A percentile compares a stretch with the other conserved stretches of the same genome.
phyloP scores from a whole-genome alignment of 371 early-diverging fungal genomes.

The Nematocida ironsii region DNA sequence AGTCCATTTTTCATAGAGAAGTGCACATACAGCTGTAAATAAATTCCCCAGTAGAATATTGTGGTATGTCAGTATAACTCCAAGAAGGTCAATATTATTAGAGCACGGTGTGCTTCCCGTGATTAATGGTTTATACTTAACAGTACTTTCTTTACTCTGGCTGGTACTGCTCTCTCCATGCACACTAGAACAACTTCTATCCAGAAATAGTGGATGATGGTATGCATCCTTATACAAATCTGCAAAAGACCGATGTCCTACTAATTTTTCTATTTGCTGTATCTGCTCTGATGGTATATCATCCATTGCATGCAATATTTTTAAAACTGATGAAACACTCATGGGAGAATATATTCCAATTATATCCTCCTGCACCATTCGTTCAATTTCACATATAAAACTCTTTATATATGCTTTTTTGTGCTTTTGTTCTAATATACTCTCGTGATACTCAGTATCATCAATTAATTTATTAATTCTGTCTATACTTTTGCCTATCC shows the following conservation, averaged over 20 bases:
- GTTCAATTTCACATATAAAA: background rate
- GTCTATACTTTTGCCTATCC: background rate
- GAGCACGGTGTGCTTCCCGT: background rate
- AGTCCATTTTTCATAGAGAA: constrained; percentile 3
- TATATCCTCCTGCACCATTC: background rate
- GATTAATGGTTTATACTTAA: background rate
- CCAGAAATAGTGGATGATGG: background rate
- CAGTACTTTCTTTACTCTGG: background rate
- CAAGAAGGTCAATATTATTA: background rate
- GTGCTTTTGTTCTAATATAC: background rate
- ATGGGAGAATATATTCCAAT: background rate
- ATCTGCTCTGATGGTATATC: background rate
- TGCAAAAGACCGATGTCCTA: background rate
- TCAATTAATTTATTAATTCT: background rate
- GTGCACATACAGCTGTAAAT: background rate
- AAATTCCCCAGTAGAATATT: constrained; percentile 6
- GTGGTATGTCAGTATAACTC: background rate
- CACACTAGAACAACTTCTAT: background rate
- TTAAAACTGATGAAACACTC: background rate
- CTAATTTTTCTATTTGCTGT: background rate
- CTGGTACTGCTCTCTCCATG: background rate
- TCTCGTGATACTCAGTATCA: background rate
- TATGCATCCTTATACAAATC: background rate
- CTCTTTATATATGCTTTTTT: background rate
- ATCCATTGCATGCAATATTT: background rate